phyloP scores from a whole-genome alignment of 1,139 yeast genomes.

The Starmera stellimalicola region DNA sequence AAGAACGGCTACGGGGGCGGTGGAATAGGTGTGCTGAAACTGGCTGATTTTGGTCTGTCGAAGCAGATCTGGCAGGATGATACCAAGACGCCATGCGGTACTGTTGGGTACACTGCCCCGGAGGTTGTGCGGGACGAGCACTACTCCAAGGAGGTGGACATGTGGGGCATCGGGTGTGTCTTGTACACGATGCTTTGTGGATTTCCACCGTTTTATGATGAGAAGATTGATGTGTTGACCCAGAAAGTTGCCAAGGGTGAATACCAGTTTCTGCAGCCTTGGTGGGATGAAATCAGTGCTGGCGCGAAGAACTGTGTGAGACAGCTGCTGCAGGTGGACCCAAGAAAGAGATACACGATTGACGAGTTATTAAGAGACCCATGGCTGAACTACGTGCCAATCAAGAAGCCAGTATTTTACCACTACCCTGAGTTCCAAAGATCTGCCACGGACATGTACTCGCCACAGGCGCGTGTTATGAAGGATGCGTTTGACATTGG shows the following conservation, averaged over 20 bases:
- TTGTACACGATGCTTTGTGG: conserved; percentile 86
- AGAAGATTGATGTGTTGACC: conserved; percentile 70
- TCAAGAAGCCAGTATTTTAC: conserved; percentile 15
- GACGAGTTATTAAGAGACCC: conserved; percentile 77
- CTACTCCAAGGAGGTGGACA: conserved; percentile 85
- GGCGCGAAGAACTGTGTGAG: conserved; percentile 78
- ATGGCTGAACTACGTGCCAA: conserved; percentile 38
- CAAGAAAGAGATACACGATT: conserved; percentile 64
- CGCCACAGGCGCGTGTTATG: conserved; percentile 89
- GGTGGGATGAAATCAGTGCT: conserved; percentile 92
- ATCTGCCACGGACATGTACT: conserved; percentile 29
- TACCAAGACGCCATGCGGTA: conserved; percentile 83
- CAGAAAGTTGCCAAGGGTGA: conserved; percentile 79
- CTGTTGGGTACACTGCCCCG: conserved; percentile 90
- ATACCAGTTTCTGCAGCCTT: conserved; percentile 74
- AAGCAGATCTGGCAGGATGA: conserved; percentile 64
- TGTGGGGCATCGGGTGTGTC: conserved; percentile 96
- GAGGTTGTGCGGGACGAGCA: conserved; percentile 83
- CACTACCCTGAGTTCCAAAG: conserved; percentile 13
- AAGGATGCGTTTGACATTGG: conserved; percentile 94
- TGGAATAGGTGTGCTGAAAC: conserved; percentile 73
- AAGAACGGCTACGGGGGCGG: conserved; percentile 79
- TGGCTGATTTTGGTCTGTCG: conserved; percentile 91
- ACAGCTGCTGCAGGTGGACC: conserved; percentile 74
- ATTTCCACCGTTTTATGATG: conserved; percentile 94